A percentile compares a stretch with the other conserved stretches of the same genome.
Evolutionary conservation across 176 grass and related monocot genomes (phyloP).

Genomic region (Echinochloa phyllopogon): DNA sequence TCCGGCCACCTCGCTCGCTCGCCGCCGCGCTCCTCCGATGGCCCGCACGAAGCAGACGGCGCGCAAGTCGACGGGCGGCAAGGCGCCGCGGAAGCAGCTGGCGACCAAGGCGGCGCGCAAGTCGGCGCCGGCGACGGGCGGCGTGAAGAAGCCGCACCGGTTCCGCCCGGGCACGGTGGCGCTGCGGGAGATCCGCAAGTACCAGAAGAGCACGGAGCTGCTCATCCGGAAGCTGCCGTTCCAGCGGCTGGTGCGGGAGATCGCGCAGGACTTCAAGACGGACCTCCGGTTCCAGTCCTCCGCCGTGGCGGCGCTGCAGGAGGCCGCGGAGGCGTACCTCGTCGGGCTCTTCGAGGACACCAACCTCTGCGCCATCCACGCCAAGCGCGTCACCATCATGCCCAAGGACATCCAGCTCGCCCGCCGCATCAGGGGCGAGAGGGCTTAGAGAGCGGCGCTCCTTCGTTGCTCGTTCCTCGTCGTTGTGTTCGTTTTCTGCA

Average conservation of each 20-base stretch:
- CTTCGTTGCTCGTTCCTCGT: too few species aligned
- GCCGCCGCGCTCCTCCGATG: constrained; percentile 25
- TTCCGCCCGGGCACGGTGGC: constrained; percentile 77
- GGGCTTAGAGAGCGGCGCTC: constrained; percentile 37
- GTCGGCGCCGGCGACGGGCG: constrained; percentile 64
- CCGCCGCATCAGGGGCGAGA: constrained; percentile 72
- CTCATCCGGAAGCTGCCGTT: constrained; percentile 88
- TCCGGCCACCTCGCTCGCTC: not conserved
- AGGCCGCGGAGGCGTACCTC: constrained; percentile 66
- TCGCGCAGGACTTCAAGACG: constrained; percentile 95
- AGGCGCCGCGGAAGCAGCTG: constrained; percentile 80
- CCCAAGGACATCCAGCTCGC: constrained; percentile 89
- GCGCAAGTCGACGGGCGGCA: constrained; percentile 69
- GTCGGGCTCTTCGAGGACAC: constrained; percentile 85
- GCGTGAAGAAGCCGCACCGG: constrained; percentile 86
- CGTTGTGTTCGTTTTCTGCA: not conserved
- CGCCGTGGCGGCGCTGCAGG: constrained; percentile 71
- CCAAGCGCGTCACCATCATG: constrained; percentile 89
- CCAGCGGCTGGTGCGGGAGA: constrained; percentile 85
- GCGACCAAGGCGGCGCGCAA: constrained; percentile 77
- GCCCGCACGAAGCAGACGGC: constrained; percentile 81
- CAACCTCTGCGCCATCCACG: constrained; percentile 86
- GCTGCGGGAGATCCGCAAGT: constrained; percentile 81
- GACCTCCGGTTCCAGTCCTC: constrained; percentile 82
- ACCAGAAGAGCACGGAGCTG: constrained; percentile 96